Evolutionary conservation across 164 flowering plant species (phyloP).

Genomic region (Hamamelis virginiana): DNA sequence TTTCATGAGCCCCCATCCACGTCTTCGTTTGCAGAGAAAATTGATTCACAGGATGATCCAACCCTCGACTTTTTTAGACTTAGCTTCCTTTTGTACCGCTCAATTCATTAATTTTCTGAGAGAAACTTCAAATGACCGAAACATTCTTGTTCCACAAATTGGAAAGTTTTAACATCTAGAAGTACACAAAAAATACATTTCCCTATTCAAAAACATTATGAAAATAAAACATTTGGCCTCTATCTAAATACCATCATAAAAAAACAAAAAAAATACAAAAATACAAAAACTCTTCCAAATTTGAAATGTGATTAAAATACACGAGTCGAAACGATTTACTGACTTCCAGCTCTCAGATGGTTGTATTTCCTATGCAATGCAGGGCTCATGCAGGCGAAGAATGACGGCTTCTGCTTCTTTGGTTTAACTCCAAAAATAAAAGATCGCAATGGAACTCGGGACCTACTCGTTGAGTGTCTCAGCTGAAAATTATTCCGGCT

Average conservation of each 20-base stretch:
- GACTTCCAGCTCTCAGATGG: conserved; percentile 22
- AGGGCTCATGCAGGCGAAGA: conserved; percentile 61
- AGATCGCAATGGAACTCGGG: conserved; percentile 58
- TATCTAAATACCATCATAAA: not conserved
- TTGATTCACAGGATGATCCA: too few species aligned
- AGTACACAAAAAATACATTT: not conserved
- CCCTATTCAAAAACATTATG: not conserved
- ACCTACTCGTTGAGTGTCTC: conserved; percentile 28
- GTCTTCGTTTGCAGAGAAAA: too few species aligned
- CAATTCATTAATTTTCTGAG: too few species aligned
- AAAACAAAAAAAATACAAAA: not conserved
- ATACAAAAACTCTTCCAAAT: not conserved
- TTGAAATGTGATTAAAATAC: not conserved
- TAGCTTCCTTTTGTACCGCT: too few species aligned
- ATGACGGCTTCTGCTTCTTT: conserved; percentile 54
- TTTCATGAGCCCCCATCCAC: too few species aligned
- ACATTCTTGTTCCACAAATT: not conserved
- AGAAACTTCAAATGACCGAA: not conserved
- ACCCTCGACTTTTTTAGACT: too few species aligned
- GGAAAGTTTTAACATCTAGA: conserved; percentile 6
- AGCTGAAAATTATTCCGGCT: conserved; percentile 9
- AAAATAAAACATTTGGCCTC: too few species aligned
- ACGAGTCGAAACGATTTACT: conserved; percentile 8
- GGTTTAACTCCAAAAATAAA: conserved; percentile 66
- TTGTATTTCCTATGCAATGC: conserved; percentile 44